Conservation (phyloP, 2,329 filamentous ascomycete species). For the Emericellopsis atlantica region DNA sequence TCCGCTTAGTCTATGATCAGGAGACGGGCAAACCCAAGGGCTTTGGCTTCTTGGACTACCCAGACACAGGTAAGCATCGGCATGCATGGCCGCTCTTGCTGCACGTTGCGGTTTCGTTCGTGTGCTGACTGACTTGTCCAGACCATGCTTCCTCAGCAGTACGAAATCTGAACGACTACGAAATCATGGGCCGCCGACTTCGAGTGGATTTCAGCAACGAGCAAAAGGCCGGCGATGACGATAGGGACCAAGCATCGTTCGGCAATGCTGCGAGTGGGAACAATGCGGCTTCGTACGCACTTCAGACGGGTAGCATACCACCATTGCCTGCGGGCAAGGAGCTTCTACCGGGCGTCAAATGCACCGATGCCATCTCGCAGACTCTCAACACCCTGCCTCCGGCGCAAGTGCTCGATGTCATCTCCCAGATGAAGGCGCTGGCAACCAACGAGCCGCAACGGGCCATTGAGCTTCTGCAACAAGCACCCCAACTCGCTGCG, state of each 20-base stretch:
- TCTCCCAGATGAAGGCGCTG: conserved; percentile 87
- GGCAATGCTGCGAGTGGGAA: conserved; percentile 18
- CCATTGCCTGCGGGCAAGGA: conserved; percentile 77
- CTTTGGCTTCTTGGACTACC: conserved; percentile 93
- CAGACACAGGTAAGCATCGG: conserved; percentile 58
- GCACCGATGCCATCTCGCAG: conserved; percentile 81
- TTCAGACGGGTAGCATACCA: conserved; percentile 46
- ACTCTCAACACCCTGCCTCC: conserved; percentile 80
- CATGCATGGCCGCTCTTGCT: not conserved
- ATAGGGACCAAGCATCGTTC: conserved; percentile 19
- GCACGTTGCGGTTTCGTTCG: too few species aligned
- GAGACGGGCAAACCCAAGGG: conserved; percentile 92
- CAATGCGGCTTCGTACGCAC: conserved; percentile 15
- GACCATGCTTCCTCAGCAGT: conserved; percentile 84
- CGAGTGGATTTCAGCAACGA: conserved; percentile 95
- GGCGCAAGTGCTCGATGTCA: conserved; percentile 81
- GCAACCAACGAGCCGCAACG: conserved; percentile 71
- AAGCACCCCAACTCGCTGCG: conserved; percentile 86
- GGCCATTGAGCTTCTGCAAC: conserved; percentile 73
- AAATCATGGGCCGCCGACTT: conserved; percentile 88
- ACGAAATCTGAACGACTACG: conserved; percentile 87
- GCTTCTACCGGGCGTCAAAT: conserved; percentile 68
- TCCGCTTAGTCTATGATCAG: conserved; percentile 87
- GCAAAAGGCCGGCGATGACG: conserved; percentile 59
- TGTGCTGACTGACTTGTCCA: conserved; percentile 10